A percentile compares a stretch with the other conserved stretches of the same genome.
Conservation (phyloP, 371 early-diverging fungal species). For the Rhizopus arrhizus region DNA sequence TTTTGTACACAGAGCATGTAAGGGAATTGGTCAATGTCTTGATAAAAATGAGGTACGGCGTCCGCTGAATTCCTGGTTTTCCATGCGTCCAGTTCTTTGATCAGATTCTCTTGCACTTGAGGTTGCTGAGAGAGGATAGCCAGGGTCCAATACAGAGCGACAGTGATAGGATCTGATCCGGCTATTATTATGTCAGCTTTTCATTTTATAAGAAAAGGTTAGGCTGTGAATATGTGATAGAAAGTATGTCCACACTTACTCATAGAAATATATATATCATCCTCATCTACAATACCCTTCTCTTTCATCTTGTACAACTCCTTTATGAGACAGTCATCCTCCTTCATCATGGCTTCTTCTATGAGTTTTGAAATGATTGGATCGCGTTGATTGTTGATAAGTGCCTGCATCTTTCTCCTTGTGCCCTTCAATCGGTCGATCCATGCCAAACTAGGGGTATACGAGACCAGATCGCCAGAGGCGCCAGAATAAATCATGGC, state of each 20-base stretch:
- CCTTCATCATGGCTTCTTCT: too few species aligned
- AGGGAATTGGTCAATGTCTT: slow-evolving; percentile 11
- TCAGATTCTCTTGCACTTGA: slow-evolving; percentile 6
- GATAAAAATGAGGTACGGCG: slow-evolving; percentile 4
- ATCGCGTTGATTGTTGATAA: too few species aligned
- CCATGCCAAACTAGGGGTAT: too few species aligned
- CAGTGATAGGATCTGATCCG: slow-evolving; percentile 9
- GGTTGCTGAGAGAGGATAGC: slow-evolving; percentile 2
- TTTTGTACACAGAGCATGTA: slow-evolving; percentile 13
- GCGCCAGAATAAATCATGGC: too few species aligned
- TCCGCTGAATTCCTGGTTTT: not conserved
- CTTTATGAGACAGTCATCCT: too few species aligned
- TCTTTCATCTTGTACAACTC: too few species aligned
- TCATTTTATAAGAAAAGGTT: not conserved
- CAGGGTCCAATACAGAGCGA: slow-evolving; percentile 3
- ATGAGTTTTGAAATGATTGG: too few species aligned
- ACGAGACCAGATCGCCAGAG: too few species aligned
- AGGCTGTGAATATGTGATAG: not conserved
- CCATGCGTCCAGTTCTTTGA: not conserved
- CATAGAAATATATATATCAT: not conserved
- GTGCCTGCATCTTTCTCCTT: too few species aligned
- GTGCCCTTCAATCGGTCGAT: too few species aligned
- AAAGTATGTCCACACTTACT: too few species aligned
- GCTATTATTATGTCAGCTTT: not conserved
- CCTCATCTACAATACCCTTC: too few species aligned